Evolutionary conservation across 1,284 basidiomycete genomes (phyloP).

Genomic region (Moniliophthora roreri): DNA sequence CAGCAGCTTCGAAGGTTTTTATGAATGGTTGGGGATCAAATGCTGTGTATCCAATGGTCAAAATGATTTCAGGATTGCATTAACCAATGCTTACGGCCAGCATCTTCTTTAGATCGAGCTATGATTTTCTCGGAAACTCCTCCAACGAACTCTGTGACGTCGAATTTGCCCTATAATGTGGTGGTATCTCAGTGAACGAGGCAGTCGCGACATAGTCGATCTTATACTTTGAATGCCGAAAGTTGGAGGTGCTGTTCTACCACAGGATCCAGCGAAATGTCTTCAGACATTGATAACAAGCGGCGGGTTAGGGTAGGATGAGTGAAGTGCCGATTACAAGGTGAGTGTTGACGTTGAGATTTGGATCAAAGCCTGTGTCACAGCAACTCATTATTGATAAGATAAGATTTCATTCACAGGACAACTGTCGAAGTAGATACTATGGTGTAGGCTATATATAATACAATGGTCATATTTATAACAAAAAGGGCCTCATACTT

Average conservation of each 20-base stretch:
- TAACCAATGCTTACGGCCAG: conserved; percentile 65
- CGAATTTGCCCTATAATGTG: conserved; percentile 75
- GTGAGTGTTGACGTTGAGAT: too few relatives aligned
- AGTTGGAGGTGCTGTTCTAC: conserved; percentile 56
- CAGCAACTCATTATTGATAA: too few relatives aligned
- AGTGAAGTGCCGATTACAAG: too few relatives aligned
- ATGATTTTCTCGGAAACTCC: conserved; percentile 86
- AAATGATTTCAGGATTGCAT: neutral
- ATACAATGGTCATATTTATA: too few relatives aligned
- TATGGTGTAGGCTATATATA: too few relatives aligned
- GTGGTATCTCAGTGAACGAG: conserved; percentile 2
- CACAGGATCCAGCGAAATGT: conserved; percentile 6
- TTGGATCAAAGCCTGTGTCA: too few relatives aligned
- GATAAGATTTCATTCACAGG: too few relatives aligned
- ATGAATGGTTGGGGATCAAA: conserved; percentile 96
- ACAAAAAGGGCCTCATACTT: too few relatives aligned
- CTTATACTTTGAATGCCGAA: conserved; percentile 63
- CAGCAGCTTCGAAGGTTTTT: conserved; percentile 85
- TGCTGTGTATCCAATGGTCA: conserved; percentile 45
- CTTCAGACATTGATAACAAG: too few relatives aligned
- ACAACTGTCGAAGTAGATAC: too few relatives aligned
- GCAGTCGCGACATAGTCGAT: neutral
- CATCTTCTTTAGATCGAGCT: conserved; percentile 74
- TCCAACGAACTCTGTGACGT: conserved; percentile 88
- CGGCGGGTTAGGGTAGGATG: too few relatives aligned